Evolutionary conservation across 768 basidiomycete genomes (phyloP).

Genomic region (Xerocomellus amylosporus): DNA sequence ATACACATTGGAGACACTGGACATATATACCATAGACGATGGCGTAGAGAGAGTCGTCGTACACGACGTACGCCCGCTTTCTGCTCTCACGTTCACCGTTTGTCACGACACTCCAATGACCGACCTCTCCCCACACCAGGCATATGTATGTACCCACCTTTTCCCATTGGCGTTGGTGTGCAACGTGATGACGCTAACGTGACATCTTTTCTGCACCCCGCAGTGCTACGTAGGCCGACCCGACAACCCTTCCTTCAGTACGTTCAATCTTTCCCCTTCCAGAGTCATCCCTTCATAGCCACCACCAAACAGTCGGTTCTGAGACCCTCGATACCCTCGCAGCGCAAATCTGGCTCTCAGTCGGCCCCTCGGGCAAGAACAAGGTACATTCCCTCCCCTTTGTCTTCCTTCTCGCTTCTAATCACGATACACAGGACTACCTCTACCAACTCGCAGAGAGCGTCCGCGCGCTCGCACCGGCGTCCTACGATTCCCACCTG

Average conservation of each 20-base stretch:
- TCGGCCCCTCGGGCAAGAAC: conserved; percentile 88
- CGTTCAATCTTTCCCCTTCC: conserved; percentile 13
- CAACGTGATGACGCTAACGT: neutral
- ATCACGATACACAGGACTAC: conserved; percentile 63
- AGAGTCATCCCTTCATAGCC: neutral
- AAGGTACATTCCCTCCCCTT: conserved; percentile 49
- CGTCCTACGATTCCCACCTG: conserved; percentile 73
- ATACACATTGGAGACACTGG: conserved; percentile 78
- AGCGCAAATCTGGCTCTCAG: conserved; percentile 63
- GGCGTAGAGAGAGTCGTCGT: conserved; percentile 56
- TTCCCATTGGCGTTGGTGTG: neutral
- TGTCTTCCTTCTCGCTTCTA: neutral
- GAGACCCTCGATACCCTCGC: conserved; percentile 74
- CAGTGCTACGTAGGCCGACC: conserved; percentile 86
- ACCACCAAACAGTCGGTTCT: conserved; percentile 60
- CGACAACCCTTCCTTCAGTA: conserved; percentile 88
- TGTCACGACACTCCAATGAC: neutral
- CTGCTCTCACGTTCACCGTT: neutral
- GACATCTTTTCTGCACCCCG: neutral
- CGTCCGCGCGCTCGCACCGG: conserved; percentile 69
- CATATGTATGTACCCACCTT: conserved; percentile 41
- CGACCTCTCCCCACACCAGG: conserved; percentile 34
- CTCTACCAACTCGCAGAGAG: conserved; percentile 74
- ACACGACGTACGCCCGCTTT: conserved; percentile 39
- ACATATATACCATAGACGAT: conserved; percentile 59